Evolutionary conservation across 2,329 filamentous ascomycete species (phyloP).

Genomic region (Xylariaceae sp.): DNA sequence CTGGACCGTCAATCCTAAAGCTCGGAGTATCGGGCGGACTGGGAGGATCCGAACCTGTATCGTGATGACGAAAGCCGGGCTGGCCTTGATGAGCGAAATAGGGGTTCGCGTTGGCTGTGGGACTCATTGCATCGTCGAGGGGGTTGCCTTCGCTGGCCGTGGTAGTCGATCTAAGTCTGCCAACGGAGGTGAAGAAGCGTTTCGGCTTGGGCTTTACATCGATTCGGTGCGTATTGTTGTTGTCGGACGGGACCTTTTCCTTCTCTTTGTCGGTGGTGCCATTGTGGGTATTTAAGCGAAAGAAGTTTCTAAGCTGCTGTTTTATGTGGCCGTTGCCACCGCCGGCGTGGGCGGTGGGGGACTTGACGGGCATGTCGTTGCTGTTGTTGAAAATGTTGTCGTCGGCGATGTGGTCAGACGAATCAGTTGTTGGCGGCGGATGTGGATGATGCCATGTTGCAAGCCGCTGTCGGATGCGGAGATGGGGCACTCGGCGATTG

Average conservation of each 20-base stretch:
- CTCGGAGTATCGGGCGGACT: constrained; percentile 88
- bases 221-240: constrained; percentile 56
- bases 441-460: constrained; percentile 34
- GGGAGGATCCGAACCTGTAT: constrained; percentile 86
- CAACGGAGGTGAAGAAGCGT: constrained; percentile 82
- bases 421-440: constrained; percentile 19
- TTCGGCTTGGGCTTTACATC: no score
- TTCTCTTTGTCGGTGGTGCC: constrained; percentile 37
- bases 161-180: constrained; percentile 82
- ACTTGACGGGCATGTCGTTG: constrained; percentile 50
- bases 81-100: constrained; percentile 97
- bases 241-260: constrained; percentile 28
- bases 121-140: constrained; percentile 83
- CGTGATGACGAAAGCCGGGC: constrained; percentile 88
- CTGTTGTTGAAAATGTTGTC: constrained; percentile 3
- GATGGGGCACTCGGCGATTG: constrained; percentile 21
- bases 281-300: constrained; percentile 58
- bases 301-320: constrained; percentile 67
- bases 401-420: constrained; percentile 15
- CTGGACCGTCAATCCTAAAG: constrained; percentile 67
- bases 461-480: constrained; percentile 31
- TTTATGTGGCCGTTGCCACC: constrained; percentile 57
- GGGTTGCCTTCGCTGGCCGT: constrained; percentile 90
- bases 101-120: constrained; percentile 90
- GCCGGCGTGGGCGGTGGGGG: constrained; percentile 47